These are phyloP conservation scores for Pulveroboletus sp. DNA, from an alignment of 768 basidiomycete species.

Conservation along the genomic window DNA sequence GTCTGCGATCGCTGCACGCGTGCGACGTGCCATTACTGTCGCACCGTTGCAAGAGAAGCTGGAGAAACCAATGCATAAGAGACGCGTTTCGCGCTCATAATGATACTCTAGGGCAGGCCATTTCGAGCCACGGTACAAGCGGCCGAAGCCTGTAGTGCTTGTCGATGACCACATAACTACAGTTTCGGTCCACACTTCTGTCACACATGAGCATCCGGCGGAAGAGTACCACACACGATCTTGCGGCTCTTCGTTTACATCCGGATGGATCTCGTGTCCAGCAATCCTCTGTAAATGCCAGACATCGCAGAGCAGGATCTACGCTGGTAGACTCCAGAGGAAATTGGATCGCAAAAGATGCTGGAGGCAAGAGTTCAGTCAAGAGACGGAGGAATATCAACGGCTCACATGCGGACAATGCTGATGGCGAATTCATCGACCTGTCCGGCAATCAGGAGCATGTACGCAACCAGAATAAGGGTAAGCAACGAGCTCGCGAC, in stretches of 20 bases:
- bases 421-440: slow-evolving; percentile 22
- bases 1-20: slow-evolving; percentile 16
- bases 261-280: slow-evolving; percentile 60
- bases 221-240: slow-evolving; percentile 58
- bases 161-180: neutral
- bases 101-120: slow-evolving; percentile 19
- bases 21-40: slow-evolving; percentile 26
- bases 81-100: slow-evolving; percentile 17
- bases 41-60: neutral
- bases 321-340: slow-evolving; percentile 45
- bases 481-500: slow-evolving; percentile 23
- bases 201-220: slow-evolving; percentile 30
- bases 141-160: neutral
- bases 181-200: neutral
- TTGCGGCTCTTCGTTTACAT: slow-evolving; percentile 58
- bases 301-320: slow-evolving; percentile 31
- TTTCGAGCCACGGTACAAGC: slow-evolving; percentile 8
- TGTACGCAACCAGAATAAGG: slow-evolving; percentile 14
- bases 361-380: slow-evolving; percentile 47
- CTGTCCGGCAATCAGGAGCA: slow-evolving; percentile 19
- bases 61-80: neutral
- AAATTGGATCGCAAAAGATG: slow-evolving; percentile 66
- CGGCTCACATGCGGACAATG: slow-evolving; percentile 18
- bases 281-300: slow-evolving; percentile 35
- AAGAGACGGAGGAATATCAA: slow-evolving; percentile 31